Base-by-base conservation (phyloP, 345 rosid species). In the Diplotaxis tenuifolia region DNA sequence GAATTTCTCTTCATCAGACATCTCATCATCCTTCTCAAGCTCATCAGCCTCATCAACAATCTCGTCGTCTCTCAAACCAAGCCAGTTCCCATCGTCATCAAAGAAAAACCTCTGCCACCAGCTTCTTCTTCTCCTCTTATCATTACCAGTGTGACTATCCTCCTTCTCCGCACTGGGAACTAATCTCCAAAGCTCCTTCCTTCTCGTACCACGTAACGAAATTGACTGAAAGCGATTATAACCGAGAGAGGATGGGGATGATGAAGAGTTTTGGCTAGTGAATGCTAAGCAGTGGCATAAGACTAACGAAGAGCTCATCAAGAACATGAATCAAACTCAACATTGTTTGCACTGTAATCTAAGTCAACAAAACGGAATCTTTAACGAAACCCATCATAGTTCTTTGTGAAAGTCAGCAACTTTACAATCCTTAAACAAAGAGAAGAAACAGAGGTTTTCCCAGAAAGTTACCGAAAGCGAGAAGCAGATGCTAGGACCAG, bases 61-160 rank as follows among this genome's bases (percentile, higher is more conserved):
- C 31, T 81, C 88, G 21, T 85, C 82, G 6, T 89, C 97, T 71
- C 75, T 85, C 64, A 91, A 83, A 53, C 96, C 96, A 52, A 91
- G 69, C 98, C 97, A 94, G 70, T 94, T 87, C 50, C 90, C 98
- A 27, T 88, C 96, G 18, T 91, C 96, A 29, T 89, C 88, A 23
- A 86, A 78, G 73, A 94, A 87, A 68, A 94, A 89, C 75, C 77
- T 83, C 70, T 82, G 87, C 97, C 98, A 94, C 98, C 97, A 94
- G 42, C 78, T 84, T 72, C 77, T 84, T 72, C 77, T 86, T 72
- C 59, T 83, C 68, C 82, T 83, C 79, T 45, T 45, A 15, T 11
- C 84, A 66, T 50, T 78, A 49, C 16, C 75, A 23, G 29, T 74
- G 29, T 54, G 57, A 69, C 76, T 73, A 31, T 72, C 73, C 38